These are phyloP conservation scores for Serendipita vermifera DNA, from an alignment of 768 basidiomycete species.

Conservation along the genomic window DNA sequence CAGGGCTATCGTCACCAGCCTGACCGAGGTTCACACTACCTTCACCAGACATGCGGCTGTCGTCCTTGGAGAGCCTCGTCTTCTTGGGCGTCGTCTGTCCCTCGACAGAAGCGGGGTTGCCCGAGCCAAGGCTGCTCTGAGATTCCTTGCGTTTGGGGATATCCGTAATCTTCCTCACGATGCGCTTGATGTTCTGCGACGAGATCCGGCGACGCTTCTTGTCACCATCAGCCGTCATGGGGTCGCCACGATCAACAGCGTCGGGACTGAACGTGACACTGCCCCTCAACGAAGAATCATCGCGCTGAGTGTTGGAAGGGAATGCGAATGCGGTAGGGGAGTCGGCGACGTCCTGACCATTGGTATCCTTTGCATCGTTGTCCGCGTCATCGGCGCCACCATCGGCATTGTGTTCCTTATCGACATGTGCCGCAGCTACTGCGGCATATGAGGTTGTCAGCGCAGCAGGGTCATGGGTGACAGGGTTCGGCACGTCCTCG, in stretches of 20 bases:
- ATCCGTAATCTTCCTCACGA: not conserved
- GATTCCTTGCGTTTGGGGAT: not conserved
- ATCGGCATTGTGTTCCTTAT: not conserved
- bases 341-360: not conserved
- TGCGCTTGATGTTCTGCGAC: not conserved
- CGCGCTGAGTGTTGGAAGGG: not conserved
- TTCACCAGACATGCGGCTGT: not conserved
- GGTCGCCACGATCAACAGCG: not conserved
- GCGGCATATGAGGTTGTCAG: not conserved
- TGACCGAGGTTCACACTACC: not conserved
- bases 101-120: not conserved
- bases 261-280: not conserved
- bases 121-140: not conserved
- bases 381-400: not conserved
- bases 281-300: not conserved
- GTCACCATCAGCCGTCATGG: not conserved
- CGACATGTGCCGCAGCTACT: not conserved
- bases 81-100: not conserved
- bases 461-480: not conserved
- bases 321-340: not conserved
- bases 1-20: not conserved
- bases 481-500: not conserved
- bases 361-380: not conserved
- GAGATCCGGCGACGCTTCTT: slow-evolving; percentile 4
- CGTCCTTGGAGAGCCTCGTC: not conserved